These are phyloP conservation scores for Tulasnella sp. DNA, from an alignment of 768 basidiomycete species.

Conservation along the genomic window DNA sequence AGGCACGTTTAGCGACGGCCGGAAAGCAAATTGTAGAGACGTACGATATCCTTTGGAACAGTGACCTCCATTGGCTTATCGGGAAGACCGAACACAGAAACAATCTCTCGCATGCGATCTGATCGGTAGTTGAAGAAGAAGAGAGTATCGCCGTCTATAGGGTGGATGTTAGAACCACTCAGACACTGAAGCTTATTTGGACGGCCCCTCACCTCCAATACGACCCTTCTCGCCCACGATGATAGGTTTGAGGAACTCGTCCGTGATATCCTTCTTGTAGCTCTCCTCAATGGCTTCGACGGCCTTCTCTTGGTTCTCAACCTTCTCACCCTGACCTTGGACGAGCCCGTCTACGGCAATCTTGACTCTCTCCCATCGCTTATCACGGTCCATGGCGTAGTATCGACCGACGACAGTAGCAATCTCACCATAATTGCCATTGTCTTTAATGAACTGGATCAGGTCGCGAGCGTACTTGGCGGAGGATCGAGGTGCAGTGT, in stretches of 20 bases:
- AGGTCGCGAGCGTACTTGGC: conserved; percentile 73
- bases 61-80: conserved; percentile 82
- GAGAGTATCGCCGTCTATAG: conserved; percentile 73
- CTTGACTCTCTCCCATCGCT: conserved; percentile 93
- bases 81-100: conserved; percentile 70
- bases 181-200: neutral
- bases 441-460: conserved; percentile 61
- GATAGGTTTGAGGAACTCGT: conserved; percentile 95
- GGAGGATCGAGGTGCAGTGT: conserved; percentile 85
- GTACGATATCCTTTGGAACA: conserved; percentile 74
- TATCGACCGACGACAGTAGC: conserved; percentile 86
- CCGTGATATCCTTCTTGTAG: conserved; percentile 82
- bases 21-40: conserved; percentile 35
- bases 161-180: neutral
- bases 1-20: neutral
- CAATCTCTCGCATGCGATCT: conserved; percentile 91
- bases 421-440: conserved; percentile 58
- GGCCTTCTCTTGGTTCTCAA: conserved; percentile 46
- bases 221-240: conserved; percentile 75
- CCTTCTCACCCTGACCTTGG: conserved; percentile 56
- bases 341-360: conserved; percentile 83
- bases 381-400: conserved; percentile 96
- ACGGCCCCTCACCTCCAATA: conserved; percentile 60
- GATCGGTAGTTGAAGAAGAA: conserved; percentile 99
- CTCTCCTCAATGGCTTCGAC: conserved; percentile 66